Evolutionary conservation across 352 stramenopile species (phyloP).

Genomic region (Pythium pyrilobum): DNA sequence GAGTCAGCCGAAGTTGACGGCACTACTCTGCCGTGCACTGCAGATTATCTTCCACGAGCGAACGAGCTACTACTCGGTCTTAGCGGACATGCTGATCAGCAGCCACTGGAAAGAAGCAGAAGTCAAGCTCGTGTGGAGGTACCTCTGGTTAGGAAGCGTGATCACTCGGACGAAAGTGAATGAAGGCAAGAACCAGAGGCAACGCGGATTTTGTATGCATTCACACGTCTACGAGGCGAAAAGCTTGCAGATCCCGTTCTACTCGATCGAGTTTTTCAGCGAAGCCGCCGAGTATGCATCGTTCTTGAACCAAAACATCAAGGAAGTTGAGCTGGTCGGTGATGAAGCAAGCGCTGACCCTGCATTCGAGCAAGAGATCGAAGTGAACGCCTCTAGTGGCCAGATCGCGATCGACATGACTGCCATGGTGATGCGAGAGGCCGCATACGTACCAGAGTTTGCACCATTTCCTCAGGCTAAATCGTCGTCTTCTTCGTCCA

Average conservation of each 20-base stretch:
- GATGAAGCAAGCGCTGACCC: slow-evolving; percentile 13
- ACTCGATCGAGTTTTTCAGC: slow-evolving; percentile 64
- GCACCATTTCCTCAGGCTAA: slow-evolving; percentile 14
- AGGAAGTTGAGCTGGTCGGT: slow-evolving; percentile 35
- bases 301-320: slow-evolving; percentile 69
- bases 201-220: slow-evolving; percentile 67
- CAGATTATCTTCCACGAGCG: slow-evolving; percentile 81
- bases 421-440: slow-evolving; percentile 43
- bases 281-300: slow-evolving; percentile 65
- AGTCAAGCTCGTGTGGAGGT: slow-evolving; percentile 81
- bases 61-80: slow-evolving; percentile 59
- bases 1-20: slow-evolving; percentile 52
- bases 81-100: slow-evolving; percentile 71
- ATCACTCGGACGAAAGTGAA: slow-evolving; percentile 55
- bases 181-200: slow-evolving; percentile 48
- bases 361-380: slow-evolving; percentile 60
- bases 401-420: slow-evolving; percentile 52
- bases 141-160: slow-evolving; percentile 72
- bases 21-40: slow-evolving; percentile 58
- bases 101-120: slow-evolving; percentile 60
- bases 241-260: slow-evolving; percentile 57
- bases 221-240: slow-evolving; percentile 70
- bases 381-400: slow-evolving; percentile 38
- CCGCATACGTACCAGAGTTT: slow-evolving; percentile 37
- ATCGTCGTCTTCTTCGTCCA: neutral